Base-by-base conservation (phyloP, 75 land plant species). In the Cupressus sempervirens region DNA sequence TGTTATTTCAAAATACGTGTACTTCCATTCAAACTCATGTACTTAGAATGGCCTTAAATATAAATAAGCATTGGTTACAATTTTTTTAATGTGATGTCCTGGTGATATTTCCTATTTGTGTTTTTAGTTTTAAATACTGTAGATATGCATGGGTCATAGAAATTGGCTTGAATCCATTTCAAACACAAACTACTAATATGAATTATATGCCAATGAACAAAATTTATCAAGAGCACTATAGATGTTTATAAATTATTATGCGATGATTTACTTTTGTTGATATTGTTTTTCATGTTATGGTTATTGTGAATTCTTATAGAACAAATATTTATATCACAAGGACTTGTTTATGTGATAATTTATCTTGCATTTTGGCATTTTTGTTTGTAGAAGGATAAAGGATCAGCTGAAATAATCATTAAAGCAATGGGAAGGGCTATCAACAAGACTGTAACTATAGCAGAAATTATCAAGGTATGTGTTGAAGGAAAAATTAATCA, bases 381-480 rank as follows among this genome's bases (percentile, higher is more conserved):
- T 48, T 68, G 15, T 53, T 48, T 68, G 15, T 36, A 54, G 12
- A 80, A 95, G 96, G 97, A 94, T 70, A 95, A 93, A 84, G 94
- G 92, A 10, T 91, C 97, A 48, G 74, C 90, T 88, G 96, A 95
- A 85, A 94, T 95, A 80, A 92, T 95, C 13, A 87, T 94, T 83
- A 95, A 95, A 91, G 97, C 97, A 26, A 95, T 95, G 97, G 97
- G 97, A 85, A 91, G 97, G 62, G 97, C 97, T 74, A 95, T 95
- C 84, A 95, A 95, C 92, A 95, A 95, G 89, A 95, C 96, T 83
- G 94, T 95, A 0, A 95, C 93, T 29, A 95, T 95, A 65, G 96
- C 93, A 54, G 97, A 95, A 88, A 84, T 95, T 45, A 94, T 95
- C 18, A 95, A 95, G 96, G 97, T 94, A 40, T 20, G 35, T 29